Conservation (phyloP, 2,329 filamentous ascomycete genomes). For the Apiospora pterosperma region DNA sequence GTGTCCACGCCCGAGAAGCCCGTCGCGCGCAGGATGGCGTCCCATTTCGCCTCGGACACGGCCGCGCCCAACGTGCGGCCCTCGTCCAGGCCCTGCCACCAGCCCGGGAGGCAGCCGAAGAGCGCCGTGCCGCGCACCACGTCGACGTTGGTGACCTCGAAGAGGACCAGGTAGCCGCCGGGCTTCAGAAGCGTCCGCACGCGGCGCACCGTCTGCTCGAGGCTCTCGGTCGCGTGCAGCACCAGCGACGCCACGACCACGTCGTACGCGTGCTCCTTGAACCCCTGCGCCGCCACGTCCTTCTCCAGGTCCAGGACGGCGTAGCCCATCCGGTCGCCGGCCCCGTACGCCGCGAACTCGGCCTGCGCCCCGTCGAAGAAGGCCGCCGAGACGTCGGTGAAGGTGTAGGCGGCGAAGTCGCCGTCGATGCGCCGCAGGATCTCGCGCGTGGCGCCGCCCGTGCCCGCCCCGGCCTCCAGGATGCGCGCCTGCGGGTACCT, state of each 20-base stretch:
- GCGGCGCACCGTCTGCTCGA: conserved; percentile 21
- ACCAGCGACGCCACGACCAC: conserved; percentile 30
- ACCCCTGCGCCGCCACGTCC: conserved; percentile 27
- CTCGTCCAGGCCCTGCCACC: conserved; percentile 12
- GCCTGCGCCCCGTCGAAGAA: conserved; percentile 31
- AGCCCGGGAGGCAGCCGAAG: conserved; percentile 7
- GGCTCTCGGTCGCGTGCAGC: conserved; percentile 22
- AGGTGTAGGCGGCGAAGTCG: conserved; percentile 37
- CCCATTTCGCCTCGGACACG: conserved; percentile 15
- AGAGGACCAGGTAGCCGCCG: conserved; percentile 31
- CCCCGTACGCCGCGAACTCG: not conserved
- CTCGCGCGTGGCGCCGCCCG: conserved; percentile 35
- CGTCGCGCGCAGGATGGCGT: conserved; percentile 17
- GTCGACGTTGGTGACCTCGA: conserved; percentile 12
- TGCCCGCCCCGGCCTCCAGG: conserved; percentile 38
- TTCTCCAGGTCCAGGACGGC: conserved; percentile 27
- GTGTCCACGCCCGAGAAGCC: conserved; percentile 27
- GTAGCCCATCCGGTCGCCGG: conserved; percentile 28
- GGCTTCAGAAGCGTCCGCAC: conserved; percentile 30
- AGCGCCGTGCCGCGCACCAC: not conserved
- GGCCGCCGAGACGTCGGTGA: conserved; percentile 39
- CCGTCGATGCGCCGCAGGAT: conserved; percentile 29
- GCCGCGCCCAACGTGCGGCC: not conserved
- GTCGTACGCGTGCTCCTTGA: conserved; percentile 21
- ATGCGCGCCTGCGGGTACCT: conserved; percentile 39